A percentile compares a stretch with the other conserved stretches of the same genome.
These are phyloP conservation scores for Citeromyces siamensis DNA, from an alignment of 1,139 yeast genomes.

Conservation along the genomic window DNA sequence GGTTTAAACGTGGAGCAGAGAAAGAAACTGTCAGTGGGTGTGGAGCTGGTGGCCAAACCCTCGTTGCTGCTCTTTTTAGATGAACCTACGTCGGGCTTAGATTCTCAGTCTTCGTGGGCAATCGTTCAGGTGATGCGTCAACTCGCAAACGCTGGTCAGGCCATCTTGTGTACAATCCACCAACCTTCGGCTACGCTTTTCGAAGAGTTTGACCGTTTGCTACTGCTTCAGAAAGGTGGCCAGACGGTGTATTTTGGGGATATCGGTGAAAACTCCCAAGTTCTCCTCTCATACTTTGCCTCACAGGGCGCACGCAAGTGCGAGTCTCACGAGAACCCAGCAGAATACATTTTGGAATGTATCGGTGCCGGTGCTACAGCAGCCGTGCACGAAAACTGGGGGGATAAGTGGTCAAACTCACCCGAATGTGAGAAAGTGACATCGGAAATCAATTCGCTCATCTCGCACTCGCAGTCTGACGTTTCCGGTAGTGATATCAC, in stretches of 20 bases:
- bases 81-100: constrained; percentile 42
- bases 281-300: constrained; percentile 37
- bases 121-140: constrained; percentile 30
- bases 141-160: constrained; percentile 37
- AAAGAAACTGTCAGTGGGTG: constrained; percentile 47
- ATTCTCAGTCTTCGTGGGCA: constrained; percentile 44
- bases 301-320: constrained; percentile 41
- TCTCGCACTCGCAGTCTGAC: not conserved
- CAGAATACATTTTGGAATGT: constrained; percentile 39
- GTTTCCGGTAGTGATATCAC: not conserved
- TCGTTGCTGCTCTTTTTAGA: constrained; percentile 33
- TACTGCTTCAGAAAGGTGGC: constrained; percentile 35
- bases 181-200: constrained; percentile 48
- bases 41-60: constrained; percentile 40
- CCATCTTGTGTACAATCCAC: constrained; percentile 44
- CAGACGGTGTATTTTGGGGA: constrained; percentile 51
- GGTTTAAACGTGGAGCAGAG: constrained; percentile 54
- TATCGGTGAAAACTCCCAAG: constrained; percentile 36
- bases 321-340: constrained; percentile 34
- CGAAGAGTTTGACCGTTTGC: constrained; percentile 32
- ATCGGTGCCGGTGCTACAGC: constrained; percentile 55
- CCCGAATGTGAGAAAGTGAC: constrained; percentile 16
- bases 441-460: constrained; percentile 13
- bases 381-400: constrained; percentile 30
- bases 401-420: constrained; percentile 31